Evolutionary conservation across 2,329 filamentous ascomycete species (phyloP), one percentile per base, ranked within the genome.

Genomic region (Penicillium sp.): DNA sequence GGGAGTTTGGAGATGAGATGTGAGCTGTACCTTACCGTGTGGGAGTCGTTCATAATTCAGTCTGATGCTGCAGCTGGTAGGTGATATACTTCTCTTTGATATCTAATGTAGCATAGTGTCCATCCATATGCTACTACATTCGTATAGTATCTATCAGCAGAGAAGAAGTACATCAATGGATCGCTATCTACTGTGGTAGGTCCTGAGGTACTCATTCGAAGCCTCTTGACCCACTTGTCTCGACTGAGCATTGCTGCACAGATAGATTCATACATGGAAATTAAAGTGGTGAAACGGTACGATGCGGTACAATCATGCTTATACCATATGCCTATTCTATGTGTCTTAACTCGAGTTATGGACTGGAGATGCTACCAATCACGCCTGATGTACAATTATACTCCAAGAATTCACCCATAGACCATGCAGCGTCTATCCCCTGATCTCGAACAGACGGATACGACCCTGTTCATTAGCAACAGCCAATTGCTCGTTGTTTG

Each of bases 391-490:
- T 48, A 58, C 25, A 52, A 25, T 38, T 38, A 38, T 52, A 25
- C 16, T 37, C 35, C 11, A 37, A 35, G 16, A 2, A 35, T 37
- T 4, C 28, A 30, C 10, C 19, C 26, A 14, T 8, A 16, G 13
- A 13, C 37, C 49, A 48, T n/a, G 6, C 19, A 33, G 11, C 19
- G 6, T 66, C 77, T 84, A 92, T 66, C 80, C 84, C 72, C 89
- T 82, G 67, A 97, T 92, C 80, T 97, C 93, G 93, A 94, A 99
- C 74, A 97, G 76, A 64, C 91, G 85, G 64, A 98, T 90, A 80
- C 92, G 93, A 13, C 95, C 95, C 61, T 84, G 82, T 74, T 98
- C 94, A 72, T 96, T 98, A 19, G 88, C 94, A 55, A 98, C 90
- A 11, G 92, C 92, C 66, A 99, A 75, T 70, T 93, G 76, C 69